Evolutionary conservation across 129 eudicot species (phyloP).

Genomic region (Logfia minima): DNA sequence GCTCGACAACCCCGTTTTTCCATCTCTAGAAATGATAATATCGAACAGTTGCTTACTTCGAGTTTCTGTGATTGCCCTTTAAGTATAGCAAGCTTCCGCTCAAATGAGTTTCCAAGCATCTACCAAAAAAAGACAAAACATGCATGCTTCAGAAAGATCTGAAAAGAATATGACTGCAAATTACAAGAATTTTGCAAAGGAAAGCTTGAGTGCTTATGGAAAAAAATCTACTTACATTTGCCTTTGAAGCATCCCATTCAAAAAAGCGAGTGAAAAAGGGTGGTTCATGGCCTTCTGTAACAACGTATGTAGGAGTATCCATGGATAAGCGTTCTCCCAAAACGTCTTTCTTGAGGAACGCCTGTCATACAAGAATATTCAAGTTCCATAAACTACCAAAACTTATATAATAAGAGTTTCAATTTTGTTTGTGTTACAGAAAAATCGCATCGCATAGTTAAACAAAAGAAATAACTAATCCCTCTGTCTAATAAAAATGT

Average conservation of each 20-base stretch:
- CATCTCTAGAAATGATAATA: neutral
- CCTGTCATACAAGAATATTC: constrained; percentile 38
- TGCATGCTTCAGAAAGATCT: neutral
- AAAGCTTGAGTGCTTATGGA: neutral
- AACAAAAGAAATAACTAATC: neutral
- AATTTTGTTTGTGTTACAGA: neutral
- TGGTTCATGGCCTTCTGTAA: constrained; percentile 81
- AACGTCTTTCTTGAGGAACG: constrained; percentile 54
- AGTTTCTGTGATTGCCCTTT: constrained; percentile 51
- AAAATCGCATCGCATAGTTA: neutral
- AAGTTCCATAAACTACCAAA: neutral
- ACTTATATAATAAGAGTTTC: neutral
- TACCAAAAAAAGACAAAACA: constrained; percentile 27
- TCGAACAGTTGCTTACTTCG: constrained; percentile 46
- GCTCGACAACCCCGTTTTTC: neutral
- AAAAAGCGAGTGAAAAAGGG: constrained; percentile 72
- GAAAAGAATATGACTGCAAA: neutral
- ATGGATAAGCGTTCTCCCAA: constrained; percentile 50
- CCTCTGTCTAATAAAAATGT: no score
- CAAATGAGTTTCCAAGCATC: constrained; percentile 91
- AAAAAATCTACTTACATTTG: constrained; percentile 48
- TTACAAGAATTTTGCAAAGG: neutral
- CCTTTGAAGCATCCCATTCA: constrained; percentile 76
- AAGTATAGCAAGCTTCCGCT: constrained; percentile 71
- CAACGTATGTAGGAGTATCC: constrained; percentile 63